A percentile compares a stretch with the other conserved stretches of the same genome.
phyloP scores from a whole-genome alignment of 202 grass and related monocot species.

The Zoysia matrella region DNA sequence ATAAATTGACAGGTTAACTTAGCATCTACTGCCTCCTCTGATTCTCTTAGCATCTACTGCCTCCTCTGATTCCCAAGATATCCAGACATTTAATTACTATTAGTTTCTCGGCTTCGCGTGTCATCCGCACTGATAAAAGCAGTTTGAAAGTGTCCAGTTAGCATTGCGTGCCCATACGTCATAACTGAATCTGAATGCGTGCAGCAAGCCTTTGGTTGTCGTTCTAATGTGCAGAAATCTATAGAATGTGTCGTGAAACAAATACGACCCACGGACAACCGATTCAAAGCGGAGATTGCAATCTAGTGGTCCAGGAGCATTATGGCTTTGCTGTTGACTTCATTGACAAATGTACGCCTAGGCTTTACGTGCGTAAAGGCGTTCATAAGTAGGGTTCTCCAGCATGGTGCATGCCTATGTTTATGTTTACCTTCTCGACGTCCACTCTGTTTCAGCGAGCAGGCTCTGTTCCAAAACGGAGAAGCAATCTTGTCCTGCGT shows the following conservation, averaged over 20 bases:
- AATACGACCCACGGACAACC: neutral
- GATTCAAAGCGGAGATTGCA: constrained; percentile 18
- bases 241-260: constrained; percentile 20
- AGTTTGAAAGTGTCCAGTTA: no score
- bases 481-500: neutral
- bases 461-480: neutral
- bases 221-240: neutral
- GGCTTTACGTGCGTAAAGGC: neutral
- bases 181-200: no score
- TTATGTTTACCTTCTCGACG: neutral
- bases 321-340: constrained; percentile 26
- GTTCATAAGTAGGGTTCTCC: neutral
- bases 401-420: neutral
- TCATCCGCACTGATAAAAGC: no score
- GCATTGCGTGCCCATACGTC: no score
- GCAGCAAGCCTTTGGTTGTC: neutral
- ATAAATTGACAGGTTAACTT: no score
- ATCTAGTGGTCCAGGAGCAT: constrained; percentile 29
- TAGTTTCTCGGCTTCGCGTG: no score
- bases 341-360: neutral
- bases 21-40: no score
- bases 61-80: no score
- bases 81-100: no score
- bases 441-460: neutral
- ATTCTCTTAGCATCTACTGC: no score